phyloP scores from a whole-genome alignment of 257 asterid genomes.

The Forsythia suspensa region DNA sequence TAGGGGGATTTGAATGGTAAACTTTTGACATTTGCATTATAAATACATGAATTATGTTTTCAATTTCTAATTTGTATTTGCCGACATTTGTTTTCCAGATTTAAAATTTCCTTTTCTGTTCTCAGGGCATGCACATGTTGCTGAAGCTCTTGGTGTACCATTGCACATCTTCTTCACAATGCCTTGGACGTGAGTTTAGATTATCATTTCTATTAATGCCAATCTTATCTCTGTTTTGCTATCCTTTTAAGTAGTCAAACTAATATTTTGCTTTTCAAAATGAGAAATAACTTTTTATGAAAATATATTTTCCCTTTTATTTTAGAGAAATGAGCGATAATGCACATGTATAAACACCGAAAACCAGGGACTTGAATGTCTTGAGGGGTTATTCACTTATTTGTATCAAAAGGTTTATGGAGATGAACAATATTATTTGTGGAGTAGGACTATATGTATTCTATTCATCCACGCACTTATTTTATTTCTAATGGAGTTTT shows the following conservation, averaged over 20 bases:
- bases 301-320: background rate
- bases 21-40: background rate
- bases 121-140: conserved; percentile 94
- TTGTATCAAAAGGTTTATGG: background rate
- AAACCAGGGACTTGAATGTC: background rate
- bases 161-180: conserved; percentile 97
- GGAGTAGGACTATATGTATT: background rate
- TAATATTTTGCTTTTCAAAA: background rate
- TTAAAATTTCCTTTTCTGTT: conserved; percentile 24
- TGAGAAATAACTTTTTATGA: background rate
- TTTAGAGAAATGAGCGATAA: background rate
- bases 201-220: conserved; percentile 7
- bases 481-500: background rate
- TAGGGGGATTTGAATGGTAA: background rate
- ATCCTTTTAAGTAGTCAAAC: conserved; percentile 10
- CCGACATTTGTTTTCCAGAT: background rate
- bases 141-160: conserved; percentile 98
- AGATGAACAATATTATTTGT: background rate
- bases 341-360: background rate
- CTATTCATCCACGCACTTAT: background rate
- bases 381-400: too few species aligned
- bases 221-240: conserved; percentile 12
- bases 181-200: conserved; percentile 98
- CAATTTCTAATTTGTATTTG: background rate
- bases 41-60: background rate